These are phyloP conservation scores for Polymyxa betae DNA, from an alignment of 208 protist species.

Conservation along the genomic window DNA sequence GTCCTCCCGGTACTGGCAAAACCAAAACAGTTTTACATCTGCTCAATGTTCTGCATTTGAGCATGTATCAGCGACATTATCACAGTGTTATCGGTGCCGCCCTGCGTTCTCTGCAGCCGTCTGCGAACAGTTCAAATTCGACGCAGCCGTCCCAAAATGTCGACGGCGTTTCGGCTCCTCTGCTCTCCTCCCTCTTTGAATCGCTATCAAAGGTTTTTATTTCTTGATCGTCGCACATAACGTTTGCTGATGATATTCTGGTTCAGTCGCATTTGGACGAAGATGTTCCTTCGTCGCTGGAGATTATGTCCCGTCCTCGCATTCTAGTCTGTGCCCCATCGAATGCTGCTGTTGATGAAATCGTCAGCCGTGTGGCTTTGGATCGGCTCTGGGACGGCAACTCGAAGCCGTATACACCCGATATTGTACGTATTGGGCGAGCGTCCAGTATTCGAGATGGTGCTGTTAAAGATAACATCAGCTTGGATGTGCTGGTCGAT, in stretches of 20 bases:
- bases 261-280: not conserved
- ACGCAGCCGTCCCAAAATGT: not conserved
- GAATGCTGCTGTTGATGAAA: constrained; percentile 79
- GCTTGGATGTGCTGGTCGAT: constrained; percentile 14
- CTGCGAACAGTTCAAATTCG: not conserved
- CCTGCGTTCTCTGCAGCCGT: constrained; percentile 13
- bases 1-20: constrained; percentile 75
- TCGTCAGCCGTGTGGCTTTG: constrained; percentile 65
- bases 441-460: constrained; percentile 35
- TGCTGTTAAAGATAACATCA: constrained; percentile 40
- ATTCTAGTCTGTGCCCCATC: constrained; percentile 78
- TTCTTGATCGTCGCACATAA: not conserved
- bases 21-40: constrained; percentile 75
- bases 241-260: not conserved
- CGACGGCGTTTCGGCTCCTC: no score
- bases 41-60: constrained; percentile 66
- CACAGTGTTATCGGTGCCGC: not conserved
- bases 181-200: no score
- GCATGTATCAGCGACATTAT: constrained; percentile 58
- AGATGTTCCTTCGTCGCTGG: not conserved
- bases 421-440: constrained; percentile 52
- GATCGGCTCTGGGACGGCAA: not conserved
- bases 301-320: constrained; percentile 58
- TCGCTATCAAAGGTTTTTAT: not conserved
- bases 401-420: constrained; percentile 22